These are phyloP conservation scores for Croton setiger DNA, from an alignment of 441 rosid species.

Conservation along the genomic window DNA sequence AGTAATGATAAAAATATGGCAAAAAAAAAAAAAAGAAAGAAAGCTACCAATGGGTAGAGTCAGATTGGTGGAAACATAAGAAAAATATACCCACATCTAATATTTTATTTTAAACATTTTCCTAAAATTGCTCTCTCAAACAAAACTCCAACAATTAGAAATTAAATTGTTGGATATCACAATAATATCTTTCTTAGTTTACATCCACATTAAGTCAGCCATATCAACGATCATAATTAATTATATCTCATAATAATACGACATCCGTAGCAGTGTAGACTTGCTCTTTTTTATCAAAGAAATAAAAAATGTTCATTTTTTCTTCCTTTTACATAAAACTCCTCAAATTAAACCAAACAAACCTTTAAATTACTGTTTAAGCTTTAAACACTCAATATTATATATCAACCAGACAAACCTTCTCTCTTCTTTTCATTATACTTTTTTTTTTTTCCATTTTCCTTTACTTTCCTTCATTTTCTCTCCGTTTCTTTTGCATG, in stretches of 20 bases:
- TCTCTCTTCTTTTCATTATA: conserved; percentile 26
- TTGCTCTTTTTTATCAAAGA: background rate
- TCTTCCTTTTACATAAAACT: too few relatives aligned
- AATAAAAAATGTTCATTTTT: background rate
- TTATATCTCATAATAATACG: background rate
- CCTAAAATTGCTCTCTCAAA: background rate
- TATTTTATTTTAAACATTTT: background rate
- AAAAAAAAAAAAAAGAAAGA: too few relatives aligned
- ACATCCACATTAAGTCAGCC: conserved; percentile 6
- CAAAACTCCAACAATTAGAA: conserved; percentile 11
- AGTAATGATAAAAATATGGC: too few relatives aligned
- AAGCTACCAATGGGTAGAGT: background rate
- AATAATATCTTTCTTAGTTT: conserved; percentile 15
- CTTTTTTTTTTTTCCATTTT: conserved; percentile 5
- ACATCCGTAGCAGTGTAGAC: background rate
- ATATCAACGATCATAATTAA: conserved; percentile 21
- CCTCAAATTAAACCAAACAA: too few relatives aligned
- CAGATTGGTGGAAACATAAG: background rate
- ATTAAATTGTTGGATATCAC: conserved; percentile 6
- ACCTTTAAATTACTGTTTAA: background rate
- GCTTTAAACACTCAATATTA: background rate
- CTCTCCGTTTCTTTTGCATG: conserved; percentile 20
- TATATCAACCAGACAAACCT: conserved; percentile 14
- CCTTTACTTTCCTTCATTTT: background rate
- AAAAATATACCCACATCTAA: conserved; percentile 1